A percentile compares a stretch with the other conserved stretches of the same genome.
phyloP scores from a whole-genome alignment of 345 rosid species.

The Corymbia maculata region DNA sequence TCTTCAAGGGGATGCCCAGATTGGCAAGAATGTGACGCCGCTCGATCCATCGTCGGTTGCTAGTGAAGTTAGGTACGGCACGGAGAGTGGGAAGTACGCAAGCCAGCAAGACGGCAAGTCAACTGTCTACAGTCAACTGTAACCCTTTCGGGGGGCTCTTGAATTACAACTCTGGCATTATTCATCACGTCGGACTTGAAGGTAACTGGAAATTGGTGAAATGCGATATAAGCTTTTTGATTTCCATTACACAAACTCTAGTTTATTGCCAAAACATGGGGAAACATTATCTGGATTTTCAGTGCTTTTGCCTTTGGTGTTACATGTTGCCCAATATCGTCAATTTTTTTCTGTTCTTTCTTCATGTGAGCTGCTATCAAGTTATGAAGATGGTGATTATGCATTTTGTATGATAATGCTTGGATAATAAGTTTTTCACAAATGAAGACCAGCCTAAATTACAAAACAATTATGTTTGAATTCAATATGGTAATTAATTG shows the following conservation, averaged over 20 bases:
- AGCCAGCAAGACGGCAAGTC: conserved; percentile 35
- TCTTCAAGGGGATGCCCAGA: conserved; percentile 55
- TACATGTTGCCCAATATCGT: neutral
- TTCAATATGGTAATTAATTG: neutral
- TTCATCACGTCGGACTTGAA: conserved; percentile 66
- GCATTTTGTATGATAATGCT: neutral
- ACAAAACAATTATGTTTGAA: neutral
- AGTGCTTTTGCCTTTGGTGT: neutral
- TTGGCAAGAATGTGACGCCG: conserved; percentile 46
- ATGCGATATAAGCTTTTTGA: neutral
- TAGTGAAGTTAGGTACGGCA: conserved; percentile 75
- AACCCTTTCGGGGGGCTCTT: conserved; percentile 70
- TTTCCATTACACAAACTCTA: neutral
- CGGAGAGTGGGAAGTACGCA: conserved; percentile 32
- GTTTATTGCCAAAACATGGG: neutral
- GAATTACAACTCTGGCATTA: conserved; percentile 81
- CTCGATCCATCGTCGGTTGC: conserved; percentile 44
- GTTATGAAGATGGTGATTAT: neutral
- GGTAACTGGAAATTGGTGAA: conserved; percentile 17
- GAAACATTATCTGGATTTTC: neutral
- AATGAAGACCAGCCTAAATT: neutral
- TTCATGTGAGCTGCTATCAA: neutral
- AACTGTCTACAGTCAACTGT: conserved; percentile 62
- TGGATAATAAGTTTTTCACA: neutral
- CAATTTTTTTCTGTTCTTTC: neutral